Base-by-base conservation (phyloP, 345 rosid genomes). In the Murraya paniculata region DNA sequence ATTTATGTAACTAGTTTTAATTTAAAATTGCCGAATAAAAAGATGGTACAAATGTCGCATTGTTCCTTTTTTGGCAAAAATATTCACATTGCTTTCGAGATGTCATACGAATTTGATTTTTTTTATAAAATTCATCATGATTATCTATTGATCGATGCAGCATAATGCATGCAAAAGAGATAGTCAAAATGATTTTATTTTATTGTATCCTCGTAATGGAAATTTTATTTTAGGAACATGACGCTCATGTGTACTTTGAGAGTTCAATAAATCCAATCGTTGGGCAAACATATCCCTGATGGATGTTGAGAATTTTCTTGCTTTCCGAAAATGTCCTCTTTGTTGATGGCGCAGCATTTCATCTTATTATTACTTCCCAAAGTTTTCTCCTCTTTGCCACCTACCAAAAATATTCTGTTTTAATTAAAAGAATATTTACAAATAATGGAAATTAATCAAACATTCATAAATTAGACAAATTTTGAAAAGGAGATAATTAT, bases 191-290 rank as follows among this genome's bases (percentile, higher is more conserved):
- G 35, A 59, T 1, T 61, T 61, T 61, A 25, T 27, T 61, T 62
- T 18, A 9, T 45, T 62, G 39, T 6, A 5, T 21, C 48, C 60
- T 48, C 71, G 61, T 19, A 21, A 74, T 9, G 31, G 41, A 62
- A 36, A 62, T n/a, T 57, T 73, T 58, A 14, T n/a, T 33, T 27
- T 4, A 6, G 48, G 41, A 11, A 64, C 45, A 56, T 57, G 50
- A 33, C 18, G 24, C 50, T 45, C 18, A 45, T 18, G 3, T 45
- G 50, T 45, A 45, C 13, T 45, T 11, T 30, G n/a, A 27, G 45
- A 72, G 28, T 18, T 53, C 39, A 61, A 10, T 50, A 75, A 10
- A 30, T 31, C 71, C 71, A 75, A 62, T 75, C 78, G 38, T 50
- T 50, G 2, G 78, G 62, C 61, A 64, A 64, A n/a, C 59, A 31